These are phyloP conservation scores for Macrotyloma uniflorum DNA, from an alignment of 306 rosid species.

Conservation along the genomic window DNA sequence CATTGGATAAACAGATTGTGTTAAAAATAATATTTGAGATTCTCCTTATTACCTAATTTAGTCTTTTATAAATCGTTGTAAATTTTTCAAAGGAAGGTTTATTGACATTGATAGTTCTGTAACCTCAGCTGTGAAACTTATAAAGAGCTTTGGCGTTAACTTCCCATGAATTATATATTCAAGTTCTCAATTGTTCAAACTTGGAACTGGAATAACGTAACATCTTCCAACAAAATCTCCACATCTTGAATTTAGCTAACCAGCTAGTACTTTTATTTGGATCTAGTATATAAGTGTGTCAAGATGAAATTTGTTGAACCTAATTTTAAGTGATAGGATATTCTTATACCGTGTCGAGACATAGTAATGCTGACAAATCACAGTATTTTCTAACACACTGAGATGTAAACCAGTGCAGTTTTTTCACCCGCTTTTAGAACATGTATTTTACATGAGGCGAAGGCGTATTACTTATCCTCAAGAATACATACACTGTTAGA, in stretches of 20 bases:
- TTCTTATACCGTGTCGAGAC: not conserved
- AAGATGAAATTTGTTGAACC: too few relatives aligned
- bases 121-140: not conserved
- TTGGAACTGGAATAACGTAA: not conserved
- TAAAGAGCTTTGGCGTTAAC: not conserved
- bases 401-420: not conserved
- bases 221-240: not conserved
- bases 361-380: conserved; percentile 7
- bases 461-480: not conserved
- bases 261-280: not conserved
- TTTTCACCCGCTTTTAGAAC: not conserved
- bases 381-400: not conserved
- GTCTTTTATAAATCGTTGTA: not conserved
- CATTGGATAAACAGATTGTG: not conserved
- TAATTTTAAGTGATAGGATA: too few relatives aligned
- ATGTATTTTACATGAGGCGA: not conserved
- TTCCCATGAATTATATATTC: not conserved
- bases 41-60: not conserved
- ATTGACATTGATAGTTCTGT: not conserved
- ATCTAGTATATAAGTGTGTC: not conserved
- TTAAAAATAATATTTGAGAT: not conserved
- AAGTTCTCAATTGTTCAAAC: not conserved
- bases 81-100: not conserved
- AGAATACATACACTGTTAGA: not conserved
- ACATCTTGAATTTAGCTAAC: not conserved